Percentiles rank a stretch among this genome's conserved stretches.
Conservation (phyloP, 2,329 filamentous ascomycete genomes). For the Aspergillus fischeri region DNA sequence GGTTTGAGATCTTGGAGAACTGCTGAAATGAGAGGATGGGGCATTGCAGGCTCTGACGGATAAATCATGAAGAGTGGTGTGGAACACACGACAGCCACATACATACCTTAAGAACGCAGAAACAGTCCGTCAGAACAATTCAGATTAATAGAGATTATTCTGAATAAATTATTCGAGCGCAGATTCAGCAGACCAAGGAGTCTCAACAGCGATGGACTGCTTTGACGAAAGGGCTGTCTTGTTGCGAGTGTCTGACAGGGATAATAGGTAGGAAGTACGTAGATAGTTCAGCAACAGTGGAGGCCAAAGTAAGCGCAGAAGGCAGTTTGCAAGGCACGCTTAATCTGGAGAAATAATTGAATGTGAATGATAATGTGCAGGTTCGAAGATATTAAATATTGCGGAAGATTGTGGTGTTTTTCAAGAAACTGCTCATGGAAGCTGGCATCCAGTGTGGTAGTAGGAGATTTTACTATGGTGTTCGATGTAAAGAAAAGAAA, state of each 20-base stretch:
- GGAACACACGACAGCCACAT: slow-evolving; percentile 16
- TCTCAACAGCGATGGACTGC: slow-evolving; percentile 4
- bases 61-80: slow-evolving; percentile 12
- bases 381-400: slow-evolving; percentile 6
- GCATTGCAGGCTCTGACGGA: slow-evolving; percentile 18
- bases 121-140: slow-evolving; percentile 5
- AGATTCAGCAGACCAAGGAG: not conserved
- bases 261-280: slow-evolving; percentile 15
- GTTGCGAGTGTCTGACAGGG: slow-evolving; percentile 29
- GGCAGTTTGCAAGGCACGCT: slow-evolving; percentile 5
- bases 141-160: not conserved
- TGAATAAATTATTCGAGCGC: not conserved
- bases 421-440: slow-evolving; percentile 8
- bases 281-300: slow-evolving; percentile 5
- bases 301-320: slow-evolving; percentile 19
- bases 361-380: not conserved
- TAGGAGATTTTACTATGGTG: slow-evolving; percentile 2
- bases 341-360: not conserved
- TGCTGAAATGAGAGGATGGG: slow-evolving; percentile 18
- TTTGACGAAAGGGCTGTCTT: slow-evolving; percentile 11
- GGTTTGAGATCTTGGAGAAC: slow-evolving; percentile 1
- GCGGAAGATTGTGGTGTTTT: not conserved
- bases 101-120: slow-evolving; percentile 20
- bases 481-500: slow-evolving; percentile 7
- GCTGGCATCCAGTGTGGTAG: slow-evolving; percentile 11